Base-by-base conservation (phyloP, 495 filamentous ascomycete species). In the Cercophora scortea region DNA sequence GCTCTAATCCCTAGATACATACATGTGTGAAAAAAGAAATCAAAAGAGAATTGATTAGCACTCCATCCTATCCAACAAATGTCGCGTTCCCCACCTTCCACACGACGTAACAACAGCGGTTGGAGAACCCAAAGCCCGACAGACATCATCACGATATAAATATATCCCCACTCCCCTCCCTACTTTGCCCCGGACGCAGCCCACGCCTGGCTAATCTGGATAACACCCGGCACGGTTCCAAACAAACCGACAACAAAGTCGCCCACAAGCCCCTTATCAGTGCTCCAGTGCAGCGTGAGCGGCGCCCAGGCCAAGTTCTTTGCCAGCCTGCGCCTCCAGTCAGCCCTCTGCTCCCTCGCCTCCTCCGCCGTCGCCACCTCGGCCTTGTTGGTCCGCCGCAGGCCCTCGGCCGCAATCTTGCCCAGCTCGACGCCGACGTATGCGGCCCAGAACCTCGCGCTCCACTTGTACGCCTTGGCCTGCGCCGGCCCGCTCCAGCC, bases 371-470 rank as follows among this genome's bases (percentile, higher is more conserved):
- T 50, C 10, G 2, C 32, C 60, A 70, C 61, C 65, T 82, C 73
- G 7, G 79, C 68, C 57, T 25, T 25, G 5, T 52, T 50, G 13
- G 8, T 45, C 59, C 70, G 56, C 42, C 53, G 58, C 25, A 61
- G 42, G 25, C 68, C 61, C 65, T 82, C 73, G 8, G 79, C 68
- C 57, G 73, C 67, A 34, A 95, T 68, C 42, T 83, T 71, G 32
- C 81, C 78, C 55, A 90, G 80, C 70, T 95, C 86, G 39, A 93
- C 69, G 51, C 77, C 82, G 33, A 93, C 83, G 70, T 90, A 88
- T 13, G 74, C 75, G 49, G 82, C 82, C 91, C 91, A 96, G 57
- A 85, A 86, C 13, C 90, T 71, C 13, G 76, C 79, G 64, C 88
- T 88, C 88, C 87, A 94, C 35, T 83, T 61, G 67, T 79, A 83